phyloP scores from a whole-genome alignment of 768 basidiomycete species.

The Agaricus bisporus region DNA sequence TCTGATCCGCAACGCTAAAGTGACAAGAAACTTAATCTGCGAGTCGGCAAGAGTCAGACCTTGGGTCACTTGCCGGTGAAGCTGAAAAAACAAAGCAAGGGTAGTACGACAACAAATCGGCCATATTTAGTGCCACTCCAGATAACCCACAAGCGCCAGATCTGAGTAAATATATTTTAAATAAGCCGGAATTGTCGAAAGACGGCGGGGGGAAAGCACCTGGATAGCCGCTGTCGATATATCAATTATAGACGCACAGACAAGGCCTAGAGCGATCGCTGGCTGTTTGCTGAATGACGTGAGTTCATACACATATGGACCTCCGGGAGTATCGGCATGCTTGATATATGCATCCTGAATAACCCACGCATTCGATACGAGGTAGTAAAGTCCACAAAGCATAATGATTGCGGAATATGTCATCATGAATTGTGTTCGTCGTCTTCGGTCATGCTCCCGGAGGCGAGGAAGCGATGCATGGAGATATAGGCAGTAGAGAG shows the following conservation, averaged over 20 bases:
- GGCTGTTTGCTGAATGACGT: not conserved
- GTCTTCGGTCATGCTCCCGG: not conserved
- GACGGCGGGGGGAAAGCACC: no score
- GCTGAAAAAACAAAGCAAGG: not conserved
- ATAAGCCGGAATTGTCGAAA: no score
- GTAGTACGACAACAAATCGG: not conserved
- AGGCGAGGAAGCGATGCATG: not conserved
- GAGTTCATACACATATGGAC: not conserved
- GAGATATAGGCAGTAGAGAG: not conserved
- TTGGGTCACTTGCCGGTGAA: not conserved
- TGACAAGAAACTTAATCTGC: rapidly evolving
- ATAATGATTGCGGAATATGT: not conserved
- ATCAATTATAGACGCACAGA: not conserved
- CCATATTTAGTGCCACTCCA: not conserved
- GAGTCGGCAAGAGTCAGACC: not conserved
- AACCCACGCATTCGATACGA: not conserved
- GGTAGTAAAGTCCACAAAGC: not conserved
- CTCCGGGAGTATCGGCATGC: not conserved
- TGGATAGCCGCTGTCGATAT: not conserved
- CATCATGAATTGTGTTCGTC: not conserved
- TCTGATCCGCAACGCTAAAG: not conserved
- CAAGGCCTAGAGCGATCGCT: not conserved
- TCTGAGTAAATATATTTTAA: not conserved
- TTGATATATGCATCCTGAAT: not conserved
- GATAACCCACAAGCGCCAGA: not conserved